Conservation (phyloP, 2,329 filamentous ascomycete species). For the Lachnellula willkommii region DNA sequence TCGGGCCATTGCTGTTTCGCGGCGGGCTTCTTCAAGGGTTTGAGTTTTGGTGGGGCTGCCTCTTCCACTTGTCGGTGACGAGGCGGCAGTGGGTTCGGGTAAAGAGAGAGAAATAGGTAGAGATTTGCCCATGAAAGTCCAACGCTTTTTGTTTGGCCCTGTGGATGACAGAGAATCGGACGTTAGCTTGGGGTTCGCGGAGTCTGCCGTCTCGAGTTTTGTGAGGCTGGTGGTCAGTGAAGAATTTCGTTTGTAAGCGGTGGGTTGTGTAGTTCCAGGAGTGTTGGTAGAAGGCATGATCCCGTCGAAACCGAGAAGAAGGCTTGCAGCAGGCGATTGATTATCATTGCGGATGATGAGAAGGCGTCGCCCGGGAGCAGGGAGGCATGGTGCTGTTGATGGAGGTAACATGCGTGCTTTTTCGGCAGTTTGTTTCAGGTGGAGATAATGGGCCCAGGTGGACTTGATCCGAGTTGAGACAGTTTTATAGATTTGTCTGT, state of each 20-base stretch:
- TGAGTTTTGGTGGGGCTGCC: constrained; percentile 39
- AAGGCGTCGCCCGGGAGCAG: constrained; percentile 62
- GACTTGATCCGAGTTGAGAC: constrained; percentile 52
- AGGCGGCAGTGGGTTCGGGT: constrained; percentile 5
- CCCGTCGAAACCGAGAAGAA: constrained; percentile 62
- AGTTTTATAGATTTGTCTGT: constrained; percentile 52
- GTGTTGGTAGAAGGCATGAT: constrained; percentile 31
- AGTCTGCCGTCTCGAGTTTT: constrained; percentile 15
- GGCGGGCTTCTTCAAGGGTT: constrained; percentile 46
- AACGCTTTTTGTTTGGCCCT: constrained; percentile 47
- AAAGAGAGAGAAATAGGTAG: constrained; percentile 42
- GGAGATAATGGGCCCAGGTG: constrained; percentile 60
- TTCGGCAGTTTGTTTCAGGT: constrained; percentile 52
- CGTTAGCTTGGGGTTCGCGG: constrained; percentile 13
- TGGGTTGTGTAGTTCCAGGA: constrained; percentile 12
- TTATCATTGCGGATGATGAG: constrained; percentile 66
- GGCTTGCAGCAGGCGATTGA: constrained; percentile 24
- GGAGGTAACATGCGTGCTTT: constrained; percentile 43
- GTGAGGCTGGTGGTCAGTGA: constrained; percentile 12
- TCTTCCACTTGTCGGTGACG: constrained; percentile 5
- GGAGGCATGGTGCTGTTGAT: constrained; percentile 61
- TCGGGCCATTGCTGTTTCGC: constrained; percentile 45
- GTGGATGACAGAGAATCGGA: constrained; percentile 14
- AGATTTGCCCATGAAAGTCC: constrained; percentile 60
- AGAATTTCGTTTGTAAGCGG: constrained; percentile 26